These are phyloP conservation scores for Aspergillus neoniger DNA, from an alignment of 2,329 filamentous ascomycete genomes.

Conservation along the genomic window DNA sequence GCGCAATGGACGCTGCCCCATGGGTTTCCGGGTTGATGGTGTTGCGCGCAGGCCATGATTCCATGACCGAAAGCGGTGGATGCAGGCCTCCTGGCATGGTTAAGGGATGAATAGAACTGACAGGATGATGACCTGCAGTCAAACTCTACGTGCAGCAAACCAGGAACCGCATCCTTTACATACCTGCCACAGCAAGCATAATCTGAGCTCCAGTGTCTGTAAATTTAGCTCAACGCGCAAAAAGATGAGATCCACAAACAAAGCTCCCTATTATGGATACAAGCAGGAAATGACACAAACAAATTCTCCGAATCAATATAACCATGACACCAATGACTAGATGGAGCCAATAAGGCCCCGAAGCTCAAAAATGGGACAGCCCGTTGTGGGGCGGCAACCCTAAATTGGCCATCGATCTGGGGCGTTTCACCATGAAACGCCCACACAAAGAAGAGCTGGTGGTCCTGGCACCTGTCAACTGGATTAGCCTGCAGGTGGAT, in stretches of 20 bases:
- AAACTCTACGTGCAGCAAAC: too few species aligned
- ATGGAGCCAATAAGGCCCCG: neutral
- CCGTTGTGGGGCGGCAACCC: neutral
- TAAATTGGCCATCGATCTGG: neutral
- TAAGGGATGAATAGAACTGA: neutral
- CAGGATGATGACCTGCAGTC: neutral
- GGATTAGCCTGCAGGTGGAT: neutral
- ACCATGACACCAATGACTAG: neutral
- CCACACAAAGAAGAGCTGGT: neutral
- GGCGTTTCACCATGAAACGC: neutral
- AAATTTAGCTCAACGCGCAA: too few species aligned
- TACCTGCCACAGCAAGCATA: neutral
- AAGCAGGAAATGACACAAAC: too few species aligned
- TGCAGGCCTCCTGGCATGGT: constrained; percentile 7
- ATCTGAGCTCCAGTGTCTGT: too few species aligned
- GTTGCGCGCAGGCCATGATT: constrained; percentile 7
- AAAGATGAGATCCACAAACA: too few species aligned
- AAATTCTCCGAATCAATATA: neutral
- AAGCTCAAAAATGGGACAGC: neutral
- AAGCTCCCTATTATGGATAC: too few species aligned
- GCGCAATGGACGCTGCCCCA: neutral
- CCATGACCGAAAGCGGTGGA: constrained; percentile 11
- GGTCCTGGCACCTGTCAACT: constrained; percentile 2
- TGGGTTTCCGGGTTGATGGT: constrained; percentile 11
- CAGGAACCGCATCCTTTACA: neutral